Conservation (phyloP, 202 grass and related monocot species). For the Schoenoplectus tabernaemontani region DNA sequence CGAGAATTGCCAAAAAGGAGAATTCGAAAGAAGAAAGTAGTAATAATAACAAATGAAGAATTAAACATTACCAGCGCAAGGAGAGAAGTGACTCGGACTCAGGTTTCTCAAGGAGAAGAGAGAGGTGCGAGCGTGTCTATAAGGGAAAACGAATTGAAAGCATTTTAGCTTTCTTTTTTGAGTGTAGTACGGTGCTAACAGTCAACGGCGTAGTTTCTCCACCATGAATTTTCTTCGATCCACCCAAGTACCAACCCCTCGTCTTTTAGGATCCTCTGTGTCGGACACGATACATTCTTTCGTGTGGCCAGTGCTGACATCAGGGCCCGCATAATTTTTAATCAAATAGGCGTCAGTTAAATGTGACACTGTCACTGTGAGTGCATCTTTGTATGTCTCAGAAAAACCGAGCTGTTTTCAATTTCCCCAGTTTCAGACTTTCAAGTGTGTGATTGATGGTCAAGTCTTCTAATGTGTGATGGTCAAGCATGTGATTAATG, state of each 20-base stretch:
- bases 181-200: background rate
- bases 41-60: background rate
- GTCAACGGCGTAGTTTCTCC: conserved; percentile 14
- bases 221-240: conserved; percentile 9
- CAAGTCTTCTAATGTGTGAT: background rate
- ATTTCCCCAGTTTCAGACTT: background rate
- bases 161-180: background rate
- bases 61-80: conserved; percentile 3
- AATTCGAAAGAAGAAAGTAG: background rate
- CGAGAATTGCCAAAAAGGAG: background rate
- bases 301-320: too few relatives aligned
- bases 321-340: too few relatives aligned
- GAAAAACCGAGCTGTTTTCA: background rate
- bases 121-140: too few relatives aligned
- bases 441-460: background rate
- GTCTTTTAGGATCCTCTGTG: too few relatives aligned
- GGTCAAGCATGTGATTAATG: too few relatives aligned
- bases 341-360: background rate
- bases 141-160: background rate
- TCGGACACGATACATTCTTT: too few relatives aligned
- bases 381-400: background rate
- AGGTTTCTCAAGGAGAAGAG: background rate
- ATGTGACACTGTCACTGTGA: background rate
- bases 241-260: too few relatives aligned
- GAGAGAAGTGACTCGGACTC: too few relatives aligned